Evolutionary conservation across 371 early-diverging fungal species (phyloP).

Genomic region (Mortierella sp.): DNA sequence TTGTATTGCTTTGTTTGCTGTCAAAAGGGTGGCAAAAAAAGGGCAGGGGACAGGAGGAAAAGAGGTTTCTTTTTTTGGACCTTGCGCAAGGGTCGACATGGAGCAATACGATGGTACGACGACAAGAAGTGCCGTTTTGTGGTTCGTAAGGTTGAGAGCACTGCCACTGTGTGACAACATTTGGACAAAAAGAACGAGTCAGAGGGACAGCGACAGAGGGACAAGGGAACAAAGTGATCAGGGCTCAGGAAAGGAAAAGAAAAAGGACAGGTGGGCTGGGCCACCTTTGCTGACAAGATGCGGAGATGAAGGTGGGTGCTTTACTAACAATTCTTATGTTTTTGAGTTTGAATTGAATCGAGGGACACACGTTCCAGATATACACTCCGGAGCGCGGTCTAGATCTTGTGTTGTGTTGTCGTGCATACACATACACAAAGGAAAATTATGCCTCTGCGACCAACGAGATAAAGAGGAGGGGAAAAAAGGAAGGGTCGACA

Average conservation of each 20-base stretch:
- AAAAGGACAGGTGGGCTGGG: not conserved
- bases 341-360: not conserved
- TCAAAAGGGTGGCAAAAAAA: not conserved
- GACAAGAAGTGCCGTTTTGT: not conserved
- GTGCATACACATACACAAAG: not conserved
- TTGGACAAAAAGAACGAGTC: not conserved
- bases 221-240: not conserved
- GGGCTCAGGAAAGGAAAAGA: too few relatives aligned
- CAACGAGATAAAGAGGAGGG: not conserved
- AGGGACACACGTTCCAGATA: not conserved
- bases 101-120: not conserved
- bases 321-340: not conserved
- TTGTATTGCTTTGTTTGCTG: too few relatives aligned
- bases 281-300: not conserved
- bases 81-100: constrained; percentile 5
- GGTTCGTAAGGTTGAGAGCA: constrained; percentile 3
- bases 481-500: constrained; percentile 1
- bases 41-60: not conserved
- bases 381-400: constrained; percentile 1
- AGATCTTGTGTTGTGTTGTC: not conserved
- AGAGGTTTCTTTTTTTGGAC: not conserved
- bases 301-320: not conserved
- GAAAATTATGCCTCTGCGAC: not conserved
- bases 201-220: not conserved
- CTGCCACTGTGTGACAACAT: constrained; percentile 3